These are phyloP conservation scores for Leishmania turanica DNA, from an alignment of 208 protist genomes.

Conservation along the genomic window DNA sequence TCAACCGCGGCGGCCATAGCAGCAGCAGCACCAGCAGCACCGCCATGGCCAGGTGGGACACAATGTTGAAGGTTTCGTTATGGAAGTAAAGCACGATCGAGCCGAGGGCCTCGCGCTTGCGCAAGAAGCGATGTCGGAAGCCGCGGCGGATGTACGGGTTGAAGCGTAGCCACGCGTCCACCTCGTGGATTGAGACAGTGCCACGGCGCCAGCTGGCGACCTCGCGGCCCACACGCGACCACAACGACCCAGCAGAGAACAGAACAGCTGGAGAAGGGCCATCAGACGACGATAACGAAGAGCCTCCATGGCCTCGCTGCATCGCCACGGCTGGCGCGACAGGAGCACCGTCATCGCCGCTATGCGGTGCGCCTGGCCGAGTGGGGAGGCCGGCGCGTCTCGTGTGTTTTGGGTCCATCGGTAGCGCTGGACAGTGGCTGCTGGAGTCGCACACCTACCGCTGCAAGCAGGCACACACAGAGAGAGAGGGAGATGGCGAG, in stretches of 20 bases:
- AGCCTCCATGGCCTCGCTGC: background rate
- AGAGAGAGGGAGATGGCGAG: background rate
- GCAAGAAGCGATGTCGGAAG: slow-evolving; percentile 57
- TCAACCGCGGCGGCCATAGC: slow-evolving; percentile 41
- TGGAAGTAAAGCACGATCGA: slow-evolving; percentile 55
- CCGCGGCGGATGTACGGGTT: slow-evolving; percentile 62
- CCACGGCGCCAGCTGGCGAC: slow-evolving; percentile 32
- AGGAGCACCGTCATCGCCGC: background rate
- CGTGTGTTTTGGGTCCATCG: background rate
- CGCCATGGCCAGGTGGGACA: slow-evolving; percentile 43
- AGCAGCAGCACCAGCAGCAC: slow-evolving; percentile 44
- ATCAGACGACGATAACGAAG: background rate
- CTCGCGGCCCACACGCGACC: slow-evolving; percentile 14
- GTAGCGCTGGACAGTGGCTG: background rate
- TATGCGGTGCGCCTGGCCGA: background rate
- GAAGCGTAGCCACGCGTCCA: slow-evolving; percentile 64
- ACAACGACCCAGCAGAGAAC: background rate
- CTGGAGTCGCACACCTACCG: background rate
- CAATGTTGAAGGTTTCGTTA: slow-evolving; percentile 74
- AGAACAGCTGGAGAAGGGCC: background rate
- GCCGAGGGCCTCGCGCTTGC: slow-evolving; percentile 36
- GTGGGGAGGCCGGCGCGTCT: background rate
- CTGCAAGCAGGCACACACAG: background rate
- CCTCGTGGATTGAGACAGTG: slow-evolving; percentile 47
- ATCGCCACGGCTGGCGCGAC: background rate